These are phyloP conservation scores for Citrus cavaleriei DNA, from an alignment of 345 rosid genomes.

Conservation along the genomic window DNA sequence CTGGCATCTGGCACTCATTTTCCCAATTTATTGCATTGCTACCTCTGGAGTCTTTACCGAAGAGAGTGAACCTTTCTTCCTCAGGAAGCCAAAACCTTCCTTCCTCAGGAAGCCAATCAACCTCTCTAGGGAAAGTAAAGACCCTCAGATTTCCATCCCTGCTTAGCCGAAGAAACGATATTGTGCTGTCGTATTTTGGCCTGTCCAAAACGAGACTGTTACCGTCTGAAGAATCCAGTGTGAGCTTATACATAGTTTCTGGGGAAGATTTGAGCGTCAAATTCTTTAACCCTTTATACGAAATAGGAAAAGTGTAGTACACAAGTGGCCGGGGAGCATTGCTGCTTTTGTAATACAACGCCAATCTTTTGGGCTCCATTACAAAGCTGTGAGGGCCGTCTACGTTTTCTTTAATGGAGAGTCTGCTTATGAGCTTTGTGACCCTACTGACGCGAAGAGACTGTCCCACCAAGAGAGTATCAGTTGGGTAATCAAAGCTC, in stretches of 20 bases:
- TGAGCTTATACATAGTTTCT: constrained; percentile 3
- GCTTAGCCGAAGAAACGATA: constrained; percentile 37
- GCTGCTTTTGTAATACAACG: constrained; percentile 31
- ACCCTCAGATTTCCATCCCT: constrained; percentile 46
- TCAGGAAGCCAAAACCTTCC: constrained; percentile 13
- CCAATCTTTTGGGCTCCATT: constrained; percentile 36
- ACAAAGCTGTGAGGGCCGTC: constrained; percentile 58
- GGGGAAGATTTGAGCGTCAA: constrained; percentile 23
- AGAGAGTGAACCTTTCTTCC: constrained; percentile 41
- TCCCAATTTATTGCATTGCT: neutral
- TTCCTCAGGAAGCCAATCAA: constrained; percentile 1
- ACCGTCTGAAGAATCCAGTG: neutral
- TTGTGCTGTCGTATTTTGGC: constrained; percentile 39
- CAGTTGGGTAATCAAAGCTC: constrained; percentile 59
- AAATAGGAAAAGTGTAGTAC: constrained; percentile 20
- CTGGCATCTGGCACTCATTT: constrained; percentile 39
- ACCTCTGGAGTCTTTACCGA: constrained; percentile 16
- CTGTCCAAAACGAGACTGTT: neutral
- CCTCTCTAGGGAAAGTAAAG: constrained; percentile 37
- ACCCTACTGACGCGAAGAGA: constrained; percentile 27
- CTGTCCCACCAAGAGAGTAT: constrained; percentile 60
- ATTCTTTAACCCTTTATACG: constrained; percentile 5
- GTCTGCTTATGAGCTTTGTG: constrained; percentile 49
- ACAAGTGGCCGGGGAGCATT: constrained; percentile 26
- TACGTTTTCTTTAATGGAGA: constrained; percentile 23